Conservation (phyloP, 345 rosid species). For the Ceriops tagal region DNA sequence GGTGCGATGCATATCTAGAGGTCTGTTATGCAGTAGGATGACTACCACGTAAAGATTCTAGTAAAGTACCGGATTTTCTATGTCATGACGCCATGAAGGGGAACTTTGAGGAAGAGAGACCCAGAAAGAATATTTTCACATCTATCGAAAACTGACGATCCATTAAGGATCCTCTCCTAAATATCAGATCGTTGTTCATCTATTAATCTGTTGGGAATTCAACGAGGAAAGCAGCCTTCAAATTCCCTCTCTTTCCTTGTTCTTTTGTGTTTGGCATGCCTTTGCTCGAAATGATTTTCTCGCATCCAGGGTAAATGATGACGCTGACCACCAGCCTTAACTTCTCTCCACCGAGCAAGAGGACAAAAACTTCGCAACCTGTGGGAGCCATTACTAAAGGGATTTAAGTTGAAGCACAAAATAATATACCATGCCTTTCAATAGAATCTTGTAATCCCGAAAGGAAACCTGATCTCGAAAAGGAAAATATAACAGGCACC, state of each 20-base stretch:
- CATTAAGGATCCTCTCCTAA: conserved; percentile 41
- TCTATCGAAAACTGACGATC: conserved; percentile 6
- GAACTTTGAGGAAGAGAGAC: neutral
- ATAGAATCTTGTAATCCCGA: too few relatives aligned
- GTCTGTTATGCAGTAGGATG: neutral
- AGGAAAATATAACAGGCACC: conserved; percentile 11
- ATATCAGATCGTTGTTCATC: conserved; percentile 43
- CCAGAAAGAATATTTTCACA: neutral
- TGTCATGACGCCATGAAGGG: neutral
- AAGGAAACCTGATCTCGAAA: neutral
- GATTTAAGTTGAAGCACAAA: conserved; percentile 20
- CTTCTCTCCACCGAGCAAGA: conserved; percentile 51
- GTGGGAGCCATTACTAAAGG: conserved; percentile 64
- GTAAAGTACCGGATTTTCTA: neutral
- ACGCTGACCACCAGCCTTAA: conserved; percentile 40
- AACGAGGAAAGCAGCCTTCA: conserved; percentile 20
- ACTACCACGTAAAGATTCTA: neutral
- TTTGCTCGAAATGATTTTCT: conserved; percentile 37
- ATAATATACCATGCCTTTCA: too few relatives aligned
- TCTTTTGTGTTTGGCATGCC: conserved; percentile 57
- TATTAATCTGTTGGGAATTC: conserved; percentile 47
- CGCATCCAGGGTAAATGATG: conserved; percentile 52
- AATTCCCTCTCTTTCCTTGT: conserved; percentile 46
- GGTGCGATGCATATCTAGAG: neutral
- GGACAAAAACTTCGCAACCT: conserved; percentile 48